Evolutionary conservation across 768 basidiomycete genomes (phyloP).

Genomic region (Suillus placidus): DNA sequence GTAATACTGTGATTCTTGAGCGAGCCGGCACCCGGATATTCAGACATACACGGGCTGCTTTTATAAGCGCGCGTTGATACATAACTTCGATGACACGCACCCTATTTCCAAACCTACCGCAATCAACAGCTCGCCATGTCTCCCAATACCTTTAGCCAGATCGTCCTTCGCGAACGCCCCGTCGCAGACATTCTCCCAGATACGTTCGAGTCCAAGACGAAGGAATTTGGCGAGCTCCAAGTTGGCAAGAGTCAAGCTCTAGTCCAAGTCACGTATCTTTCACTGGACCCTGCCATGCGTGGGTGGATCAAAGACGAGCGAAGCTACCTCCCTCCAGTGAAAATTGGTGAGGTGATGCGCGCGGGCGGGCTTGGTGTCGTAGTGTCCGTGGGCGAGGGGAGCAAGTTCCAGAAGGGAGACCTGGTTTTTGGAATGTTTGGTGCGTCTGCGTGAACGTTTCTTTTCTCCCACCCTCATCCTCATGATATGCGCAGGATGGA

Average conservation of each 20-base stretch:
- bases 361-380: slow-evolving; percentile 69
- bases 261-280: slow-evolving; percentile 78
- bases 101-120: neutral
- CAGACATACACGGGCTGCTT: neutral
- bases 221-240: slow-evolving; percentile 53
- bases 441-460: slow-evolving; percentile 34
- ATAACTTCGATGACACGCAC: neutral
- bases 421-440: slow-evolving; percentile 64
- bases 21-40: neutral
- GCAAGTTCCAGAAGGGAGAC: slow-evolving; percentile 65
- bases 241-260: slow-evolving; percentile 59
- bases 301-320: slow-evolving; percentile 75
- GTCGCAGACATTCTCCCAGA: slow-evolving; percentile 63
- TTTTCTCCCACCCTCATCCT: neutral
- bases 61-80: neutral
- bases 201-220: slow-evolving; percentile 69
- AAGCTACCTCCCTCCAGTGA: slow-evolving; percentile 70
- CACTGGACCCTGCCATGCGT: slow-evolving; percentile 89
- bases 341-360: slow-evolving; percentile 83
- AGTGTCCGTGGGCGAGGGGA: slow-evolving; percentile 55
- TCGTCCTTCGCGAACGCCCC: slow-evolving; percentile 81
- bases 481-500: slow-evolving; percentile 59
- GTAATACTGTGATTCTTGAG: neutral
- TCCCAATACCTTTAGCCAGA: slow-evolving; percentile 52
- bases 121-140: slow-evolving; percentile 17